A percentile compares a stretch with the other conserved stretches of the same genome.
phyloP scores from a whole-genome alignment of 1,139 yeast genomes.

The Nakaseomyces delphensis region DNA sequence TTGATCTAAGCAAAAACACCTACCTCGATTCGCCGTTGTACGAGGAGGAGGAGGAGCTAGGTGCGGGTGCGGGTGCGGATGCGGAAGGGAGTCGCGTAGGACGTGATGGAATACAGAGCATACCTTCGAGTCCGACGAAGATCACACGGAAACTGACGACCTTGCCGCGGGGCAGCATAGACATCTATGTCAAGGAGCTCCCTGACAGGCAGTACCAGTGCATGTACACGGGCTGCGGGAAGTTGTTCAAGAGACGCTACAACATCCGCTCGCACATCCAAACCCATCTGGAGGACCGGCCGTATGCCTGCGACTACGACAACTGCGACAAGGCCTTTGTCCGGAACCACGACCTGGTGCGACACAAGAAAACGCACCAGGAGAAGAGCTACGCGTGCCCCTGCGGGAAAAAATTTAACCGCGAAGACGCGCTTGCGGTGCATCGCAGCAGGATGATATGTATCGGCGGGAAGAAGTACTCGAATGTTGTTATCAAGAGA shows the following conservation, averaged over 20 bases:
- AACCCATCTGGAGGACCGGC: conserved; percentile 91
- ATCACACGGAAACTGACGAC: conserved; percentile 46
- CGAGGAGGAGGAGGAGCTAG: conserved; percentile 1
- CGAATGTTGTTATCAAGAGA: conserved; percentile 26
- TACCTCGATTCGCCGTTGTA: conserved; percentile 1
- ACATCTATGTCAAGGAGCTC: conserved; percentile 61
- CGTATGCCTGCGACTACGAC: conserved; percentile 56
- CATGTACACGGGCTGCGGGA: conserved; percentile 69
- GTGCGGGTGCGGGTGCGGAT: not conserved
- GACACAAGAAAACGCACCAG: conserved; percentile 84
- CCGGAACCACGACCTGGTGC: conserved; percentile 84
- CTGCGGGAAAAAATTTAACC: conserved; percentile 85
- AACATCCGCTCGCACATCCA: conserved; percentile 96
- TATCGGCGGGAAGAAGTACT: conserved; percentile 51
- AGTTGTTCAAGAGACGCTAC: conserved; percentile 78
- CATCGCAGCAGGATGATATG: conserved; percentile 78
- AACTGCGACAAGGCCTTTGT: conserved; percentile 65
- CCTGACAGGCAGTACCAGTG: conserved; percentile 59
- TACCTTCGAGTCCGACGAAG: conserved; percentile 24
- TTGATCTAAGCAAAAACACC: not conserved
- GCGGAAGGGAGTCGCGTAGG: not conserved
- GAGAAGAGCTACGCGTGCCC: conserved; percentile 70
- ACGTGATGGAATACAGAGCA: not conserved
- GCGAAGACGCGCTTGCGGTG: conserved; percentile 80
- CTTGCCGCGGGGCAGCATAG: conserved; percentile 84